Evolutionary conservation across 164 flowering plant genomes (phyloP).

Genomic region (Kingdonia uniflora): DNA sequence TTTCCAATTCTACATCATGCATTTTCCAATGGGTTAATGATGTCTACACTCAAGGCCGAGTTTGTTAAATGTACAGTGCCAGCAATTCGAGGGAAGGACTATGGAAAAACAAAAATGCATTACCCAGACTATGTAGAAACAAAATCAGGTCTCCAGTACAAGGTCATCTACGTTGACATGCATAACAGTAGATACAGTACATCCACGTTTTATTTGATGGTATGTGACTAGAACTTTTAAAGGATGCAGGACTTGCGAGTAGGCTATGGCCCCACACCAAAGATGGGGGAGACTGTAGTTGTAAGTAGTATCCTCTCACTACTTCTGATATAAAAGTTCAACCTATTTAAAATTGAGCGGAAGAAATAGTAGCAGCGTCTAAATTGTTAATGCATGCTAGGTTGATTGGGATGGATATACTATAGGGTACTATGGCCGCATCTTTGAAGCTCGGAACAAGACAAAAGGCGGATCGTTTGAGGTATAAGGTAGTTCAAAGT

Average conservation of each 20-base stretch:
- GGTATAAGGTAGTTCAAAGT: slow-evolving; percentile 31
- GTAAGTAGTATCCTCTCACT: slow-evolving; percentile 29
- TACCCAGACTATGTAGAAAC: slow-evolving; percentile 82
- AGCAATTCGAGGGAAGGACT: slow-evolving; percentile 83
- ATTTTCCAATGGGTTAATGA: neutral
- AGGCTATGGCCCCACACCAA: slow-evolving; percentile 80
- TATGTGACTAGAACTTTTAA: slow-evolving; percentile 16
- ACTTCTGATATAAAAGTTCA: too few relatives aligned
- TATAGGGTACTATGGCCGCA: slow-evolving; percentile 94
- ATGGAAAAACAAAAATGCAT: slow-evolving; percentile 83
- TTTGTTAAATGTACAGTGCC: slow-evolving; percentile 50
- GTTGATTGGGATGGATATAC: slow-evolving; percentile 99
- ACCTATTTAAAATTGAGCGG: neutral
- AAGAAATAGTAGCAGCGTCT: slow-evolving; percentile 2
- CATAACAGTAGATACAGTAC: slow-evolving; percentile 3
- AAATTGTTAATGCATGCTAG: slow-evolving; percentile 21
- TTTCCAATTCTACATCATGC: too few relatives aligned
- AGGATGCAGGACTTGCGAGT: slow-evolving; percentile 71
- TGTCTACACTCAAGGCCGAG: slow-evolving; percentile 12
- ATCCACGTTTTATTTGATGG: neutral
- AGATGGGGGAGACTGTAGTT: slow-evolving; percentile 86
- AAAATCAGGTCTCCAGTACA: slow-evolving; percentile 82
- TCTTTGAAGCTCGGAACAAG: slow-evolving; percentile 98
- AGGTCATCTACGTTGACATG: slow-evolving; percentile 32
- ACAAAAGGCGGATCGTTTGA: slow-evolving; percentile 95